Conservation (phyloP, 2,329 filamentous ascomycete species). For the Colletotrichum costaricense region DNA sequence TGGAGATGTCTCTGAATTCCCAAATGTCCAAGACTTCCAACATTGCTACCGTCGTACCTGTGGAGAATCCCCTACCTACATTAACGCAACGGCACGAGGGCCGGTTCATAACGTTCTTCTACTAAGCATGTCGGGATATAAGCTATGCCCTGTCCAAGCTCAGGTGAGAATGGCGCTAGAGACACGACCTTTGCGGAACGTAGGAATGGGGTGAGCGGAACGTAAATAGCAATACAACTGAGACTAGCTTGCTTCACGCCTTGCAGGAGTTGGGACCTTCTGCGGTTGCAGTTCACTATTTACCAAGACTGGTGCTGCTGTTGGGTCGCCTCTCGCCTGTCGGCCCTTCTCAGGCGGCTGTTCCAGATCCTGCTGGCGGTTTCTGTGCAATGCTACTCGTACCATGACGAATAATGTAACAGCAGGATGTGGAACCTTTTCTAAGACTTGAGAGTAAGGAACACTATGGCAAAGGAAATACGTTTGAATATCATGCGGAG, state of each 20-base stretch:
- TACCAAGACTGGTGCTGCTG: background rate
- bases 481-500: background rate
- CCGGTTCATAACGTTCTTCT: background rate
- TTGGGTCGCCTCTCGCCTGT: background rate
- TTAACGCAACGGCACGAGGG: background rate
- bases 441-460: background rate
- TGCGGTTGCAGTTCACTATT: background rate
- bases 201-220: background rate
- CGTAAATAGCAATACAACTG: background rate
- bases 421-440: background rate
- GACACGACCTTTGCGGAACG: background rate
- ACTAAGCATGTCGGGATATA: background rate
- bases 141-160: background rate
- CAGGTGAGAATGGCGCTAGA: background rate
- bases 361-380: conserved; percentile 1
- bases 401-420: background rate
- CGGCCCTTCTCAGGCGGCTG: background rate
- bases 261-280: background rate
- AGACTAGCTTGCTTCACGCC: background rate
- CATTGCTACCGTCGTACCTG: background rate
- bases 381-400: background rate
- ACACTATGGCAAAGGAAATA: background rate
- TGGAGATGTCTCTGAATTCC: background rate
- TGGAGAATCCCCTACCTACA: background rate
- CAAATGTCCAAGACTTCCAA: background rate